These are phyloP conservation scores for Aureobasidium sp. DNA, from an alignment of 2,329 filamentous ascomycete genomes.

Conservation along the genomic window DNA sequence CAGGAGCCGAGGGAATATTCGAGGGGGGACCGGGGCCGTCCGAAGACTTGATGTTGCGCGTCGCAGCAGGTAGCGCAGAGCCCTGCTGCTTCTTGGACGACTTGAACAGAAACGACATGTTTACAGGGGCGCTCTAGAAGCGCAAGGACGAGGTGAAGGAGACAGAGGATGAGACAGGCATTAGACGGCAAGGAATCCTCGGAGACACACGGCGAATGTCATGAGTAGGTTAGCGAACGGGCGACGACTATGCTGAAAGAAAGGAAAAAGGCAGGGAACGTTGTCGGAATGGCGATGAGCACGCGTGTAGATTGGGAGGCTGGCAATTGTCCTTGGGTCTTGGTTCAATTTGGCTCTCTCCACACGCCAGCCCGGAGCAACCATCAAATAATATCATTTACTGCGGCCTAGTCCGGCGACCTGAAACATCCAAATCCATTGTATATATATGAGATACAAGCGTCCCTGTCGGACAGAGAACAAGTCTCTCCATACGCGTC, in stretches of 20 bases:
- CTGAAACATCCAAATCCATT: background rate
- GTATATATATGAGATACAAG: background rate
- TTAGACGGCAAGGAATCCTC: background rate
- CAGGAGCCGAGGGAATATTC: conserved; percentile 30
- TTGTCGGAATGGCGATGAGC: conserved; percentile 13
- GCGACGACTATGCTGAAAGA: background rate
- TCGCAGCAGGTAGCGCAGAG: conserved; percentile 45
- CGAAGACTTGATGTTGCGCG: conserved; percentile 50
- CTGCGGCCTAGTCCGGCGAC: background rate
- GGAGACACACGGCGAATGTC: background rate
- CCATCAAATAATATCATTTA: conserved; percentile 1
- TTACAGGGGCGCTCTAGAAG: conserved; percentile 11
- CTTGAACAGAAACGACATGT: conserved; percentile 49
- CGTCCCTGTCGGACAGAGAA: background rate
- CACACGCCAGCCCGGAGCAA: background rate
- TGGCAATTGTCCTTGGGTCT: conserved; percentile 2
- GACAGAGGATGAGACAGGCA: conserved; percentile 5
- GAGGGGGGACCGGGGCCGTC: conserved; percentile 38
- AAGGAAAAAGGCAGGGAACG: conserved; percentile 7
- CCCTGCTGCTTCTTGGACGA: conserved; percentile 34
- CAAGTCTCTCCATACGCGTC: background rate
- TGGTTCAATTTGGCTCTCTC: conserved; percentile 9
- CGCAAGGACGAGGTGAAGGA: background rate
- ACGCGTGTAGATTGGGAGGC: conserved; percentile 11
- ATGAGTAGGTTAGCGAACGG: conserved; percentile 9